Conservation (phyloP, 495 filamentous ascomycete species). For the Penicillium odoratum region DNA sequence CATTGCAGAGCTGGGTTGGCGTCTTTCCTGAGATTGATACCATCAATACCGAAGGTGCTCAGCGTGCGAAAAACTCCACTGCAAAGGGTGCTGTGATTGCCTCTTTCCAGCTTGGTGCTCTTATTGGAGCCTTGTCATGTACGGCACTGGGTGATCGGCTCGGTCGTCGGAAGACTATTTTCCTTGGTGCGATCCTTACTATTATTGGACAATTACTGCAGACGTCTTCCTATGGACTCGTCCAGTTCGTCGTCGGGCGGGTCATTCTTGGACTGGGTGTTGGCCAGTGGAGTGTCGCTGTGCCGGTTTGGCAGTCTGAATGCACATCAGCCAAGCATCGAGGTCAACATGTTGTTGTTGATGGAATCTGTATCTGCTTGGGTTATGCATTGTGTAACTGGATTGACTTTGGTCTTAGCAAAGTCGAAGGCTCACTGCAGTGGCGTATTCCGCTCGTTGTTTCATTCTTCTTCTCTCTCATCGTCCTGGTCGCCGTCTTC, state of each 20-base stretch:
- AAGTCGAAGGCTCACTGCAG: conserved; percentile 36
- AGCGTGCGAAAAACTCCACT: conserved; percentile 30
- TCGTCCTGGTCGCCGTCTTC: conserved; percentile 40
- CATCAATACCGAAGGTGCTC: conserved; percentile 28
- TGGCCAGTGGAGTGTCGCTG: conserved; percentile 58
- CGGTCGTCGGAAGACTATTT: conserved; percentile 56
- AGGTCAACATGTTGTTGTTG: conserved; percentile 47
- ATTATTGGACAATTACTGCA: conserved; percentile 54
- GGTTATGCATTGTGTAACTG: conserved; percentile 64
- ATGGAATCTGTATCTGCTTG: conserved; percentile 55
- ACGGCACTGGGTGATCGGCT: conserved; percentile 45
- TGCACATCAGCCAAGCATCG: conserved; percentile 35
- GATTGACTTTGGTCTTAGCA: conserved; percentile 59
- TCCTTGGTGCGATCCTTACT: conserved; percentile 47
- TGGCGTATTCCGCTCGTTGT: conserved; percentile 53
- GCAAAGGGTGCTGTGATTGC: conserved; percentile 42
- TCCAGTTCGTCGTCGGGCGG: conserved; percentile 44
- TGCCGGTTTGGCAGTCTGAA: conserved; percentile 54
- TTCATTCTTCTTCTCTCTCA: conserved; percentile 49
- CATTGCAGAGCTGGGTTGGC: conserved; percentile 29
- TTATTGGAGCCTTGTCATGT: conserved; percentile 42
- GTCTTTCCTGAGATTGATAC: conserved; percentile 37
- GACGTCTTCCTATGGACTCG: conserved; percentile 39
- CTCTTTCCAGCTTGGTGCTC: conserved; percentile 44
- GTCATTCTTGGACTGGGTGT: conserved; percentile 58